Conservation (phyloP, 768 basidiomycete species). For the Kwoniella sp. region DNA sequence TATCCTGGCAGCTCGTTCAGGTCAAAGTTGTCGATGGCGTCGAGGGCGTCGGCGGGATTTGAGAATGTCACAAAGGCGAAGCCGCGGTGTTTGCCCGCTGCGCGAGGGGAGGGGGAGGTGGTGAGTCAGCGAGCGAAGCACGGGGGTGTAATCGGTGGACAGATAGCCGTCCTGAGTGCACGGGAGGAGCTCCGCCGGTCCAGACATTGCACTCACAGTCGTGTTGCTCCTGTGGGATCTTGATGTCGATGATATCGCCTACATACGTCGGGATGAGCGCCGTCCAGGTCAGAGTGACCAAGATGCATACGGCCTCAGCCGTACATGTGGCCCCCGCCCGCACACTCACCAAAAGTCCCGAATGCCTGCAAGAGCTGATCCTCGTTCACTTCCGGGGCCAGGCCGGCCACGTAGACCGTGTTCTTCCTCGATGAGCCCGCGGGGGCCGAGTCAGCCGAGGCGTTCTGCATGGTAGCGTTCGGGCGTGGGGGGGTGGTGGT, state of each 20-base stretch:
- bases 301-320: not conserved
- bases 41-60: constrained; percentile 76
- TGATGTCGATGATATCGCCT: constrained; percentile 92
- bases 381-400: constrained; percentile 81
- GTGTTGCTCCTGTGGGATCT: constrained; percentile 65
- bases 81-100: constrained; percentile 58
- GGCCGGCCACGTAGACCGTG: constrained; percentile 59
- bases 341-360: constrained; percentile 72
- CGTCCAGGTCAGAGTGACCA: no score
- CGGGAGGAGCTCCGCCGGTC: no score
- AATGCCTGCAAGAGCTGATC: constrained; percentile 70
- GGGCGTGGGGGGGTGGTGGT: no score
- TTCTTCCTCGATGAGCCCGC: constrained; percentile 36
- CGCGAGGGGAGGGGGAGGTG: constrained; percentile 56
- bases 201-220: constrained; percentile 5
- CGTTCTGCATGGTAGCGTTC: constrained; percentile 20
- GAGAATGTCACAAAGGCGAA: constrained; percentile 89
- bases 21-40: constrained; percentile 99
- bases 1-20: constrained; percentile 75
- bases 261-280: constrained; percentile 2
- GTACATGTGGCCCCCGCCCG: not conserved
- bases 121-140: constrained; percentile 48
- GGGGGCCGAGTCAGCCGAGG: not conserved
- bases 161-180: no score
- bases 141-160: no score